Base-by-base conservation (phyloP, 2,329 filamentous ascomycete species). In the Botrytis pseudocinerea region DNA sequence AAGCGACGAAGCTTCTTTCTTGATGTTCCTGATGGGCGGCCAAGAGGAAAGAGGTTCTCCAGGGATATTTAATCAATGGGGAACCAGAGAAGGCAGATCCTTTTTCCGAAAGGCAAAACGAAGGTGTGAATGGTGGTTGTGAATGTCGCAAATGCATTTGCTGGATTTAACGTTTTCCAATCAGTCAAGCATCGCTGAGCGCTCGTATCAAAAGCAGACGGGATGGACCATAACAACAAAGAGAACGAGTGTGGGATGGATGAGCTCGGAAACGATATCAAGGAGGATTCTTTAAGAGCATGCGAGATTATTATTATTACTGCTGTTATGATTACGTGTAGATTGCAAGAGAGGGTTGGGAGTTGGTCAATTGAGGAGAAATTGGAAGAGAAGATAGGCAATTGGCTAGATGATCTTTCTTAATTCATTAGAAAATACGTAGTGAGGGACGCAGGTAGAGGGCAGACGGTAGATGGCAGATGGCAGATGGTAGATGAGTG, bases 1-100 rank as follows among this genome's bases (percentile, higher is more conserved):
- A 38, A 62, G 59, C 66, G 70, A 68, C 51, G 62, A 72, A 65
- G 69, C 70, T 72, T 51, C 44, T 60, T 71, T 40, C 70, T 48
- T 35, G 61, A 59, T 44, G 48, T 28, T 57, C 51, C n/a, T 57
- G 51, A 57, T 28, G 48, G n/a, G 59, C 16, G 35, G 46, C 65
- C 38, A 32, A 59, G 42, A n/a, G 66, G 44, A 63, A 70, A 51
- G 38, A 71, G 44, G 57, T 42, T 65, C 54, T 72, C 28, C 62
- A 57, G 28, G 62, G 51, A 68, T 72, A 22, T 54, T 48, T 51
- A 28, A 51, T 70, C 22, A 40, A 60, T n/a, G 38, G 35, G 62
- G 51, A 38, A 69, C 20, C 42, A 44, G 59, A 57, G 61, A 66
- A 57, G 61, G 60, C 54, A n/a, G 69, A 71, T 71, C 69, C n/a